Percentiles rank a stretch among this genome's conserved stretches.
These are phyloP conservation scores for Henckelia pumila DNA, from an alignment of 257 asterid species.

Conservation along the genomic window DNA sequence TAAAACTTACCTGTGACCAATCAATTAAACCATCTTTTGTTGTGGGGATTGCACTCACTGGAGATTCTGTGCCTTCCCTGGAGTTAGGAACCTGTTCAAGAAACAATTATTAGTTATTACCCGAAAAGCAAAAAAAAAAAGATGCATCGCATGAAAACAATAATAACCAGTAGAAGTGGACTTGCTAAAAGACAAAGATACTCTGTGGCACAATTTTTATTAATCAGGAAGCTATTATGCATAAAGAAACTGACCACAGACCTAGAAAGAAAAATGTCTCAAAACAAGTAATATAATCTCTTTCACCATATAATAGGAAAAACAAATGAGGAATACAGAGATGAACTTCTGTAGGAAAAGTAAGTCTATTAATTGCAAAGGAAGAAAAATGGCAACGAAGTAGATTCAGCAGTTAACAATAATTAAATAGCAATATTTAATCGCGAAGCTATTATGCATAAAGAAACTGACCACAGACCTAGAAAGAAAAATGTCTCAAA, in stretches of 20 bases:
- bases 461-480: not conserved
- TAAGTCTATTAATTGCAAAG: not conserved
- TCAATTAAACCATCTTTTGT: constrained; percentile 74
- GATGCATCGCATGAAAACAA: constrained; percentile 11
- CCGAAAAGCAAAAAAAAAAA: constrained; percentile 14
- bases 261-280: not conserved
- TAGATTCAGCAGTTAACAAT: constrained; percentile 5
- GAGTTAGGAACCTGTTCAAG: constrained; percentile 74
- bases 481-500: no score
- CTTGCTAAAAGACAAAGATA: constrained; percentile 11
- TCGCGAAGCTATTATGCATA: no score
- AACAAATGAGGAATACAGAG: not conserved
- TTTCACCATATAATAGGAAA: not conserved
- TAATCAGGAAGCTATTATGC: constrained; percentile 8
- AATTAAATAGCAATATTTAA: constrained; percentile 11
- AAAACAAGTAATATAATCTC: not conserved
- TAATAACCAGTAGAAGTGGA: constrained; percentile 15
- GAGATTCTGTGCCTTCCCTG: constrained; percentile 54
- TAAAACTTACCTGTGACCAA: constrained; percentile 80
- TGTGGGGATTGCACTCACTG: constrained; percentile 69
- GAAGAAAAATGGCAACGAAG: not conserved
- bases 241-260: constrained; percentile 13
- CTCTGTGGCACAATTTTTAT: not conserved
- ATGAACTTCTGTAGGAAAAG: not conserved
- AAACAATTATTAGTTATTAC: constrained; percentile 20